These are phyloP conservation scores for Neopestalotiopsis clavispora DNA, from an alignment of 2,329 filamentous ascomycete species.

Conservation along the genomic window DNA sequence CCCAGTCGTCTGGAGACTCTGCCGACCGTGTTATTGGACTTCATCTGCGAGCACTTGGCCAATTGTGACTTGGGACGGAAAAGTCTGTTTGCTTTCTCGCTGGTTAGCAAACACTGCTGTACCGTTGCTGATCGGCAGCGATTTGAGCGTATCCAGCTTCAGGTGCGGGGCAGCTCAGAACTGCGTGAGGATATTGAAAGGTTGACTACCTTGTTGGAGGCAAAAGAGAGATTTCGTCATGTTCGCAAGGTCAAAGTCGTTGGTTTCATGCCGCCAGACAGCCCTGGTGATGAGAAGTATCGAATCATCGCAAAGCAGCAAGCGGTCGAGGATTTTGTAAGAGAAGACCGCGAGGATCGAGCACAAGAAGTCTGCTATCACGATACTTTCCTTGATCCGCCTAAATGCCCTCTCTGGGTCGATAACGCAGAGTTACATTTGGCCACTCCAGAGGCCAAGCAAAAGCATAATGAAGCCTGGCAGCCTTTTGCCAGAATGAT, in stretches of 20 bases:
- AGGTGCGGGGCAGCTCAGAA: background rate
- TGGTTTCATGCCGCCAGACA: background rate
- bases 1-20: background rate
- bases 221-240: background rate
- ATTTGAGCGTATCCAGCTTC: background rate
- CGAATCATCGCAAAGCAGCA: too few relatives aligned
- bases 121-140: background rate
- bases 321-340: background rate
- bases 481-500: background rate
- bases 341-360: background rate
- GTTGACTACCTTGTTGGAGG: background rate
- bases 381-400: background rate
- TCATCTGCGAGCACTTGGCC: background rate
- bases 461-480: background rate
- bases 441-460: background rate
- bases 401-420: background rate
- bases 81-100: slow-evolving; percentile 6
- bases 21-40: background rate
- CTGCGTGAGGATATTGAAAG: background rate
- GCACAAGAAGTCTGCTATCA: background rate
- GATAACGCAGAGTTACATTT: background rate
- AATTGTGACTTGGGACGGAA: background rate
- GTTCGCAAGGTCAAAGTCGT: background rate
- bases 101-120: background rate
- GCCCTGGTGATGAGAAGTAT: too few relatives aligned